These are phyloP conservation scores for Quercus phellos DNA, from an alignment of 331 rosid genomes.

Conservation along the genomic window DNA sequence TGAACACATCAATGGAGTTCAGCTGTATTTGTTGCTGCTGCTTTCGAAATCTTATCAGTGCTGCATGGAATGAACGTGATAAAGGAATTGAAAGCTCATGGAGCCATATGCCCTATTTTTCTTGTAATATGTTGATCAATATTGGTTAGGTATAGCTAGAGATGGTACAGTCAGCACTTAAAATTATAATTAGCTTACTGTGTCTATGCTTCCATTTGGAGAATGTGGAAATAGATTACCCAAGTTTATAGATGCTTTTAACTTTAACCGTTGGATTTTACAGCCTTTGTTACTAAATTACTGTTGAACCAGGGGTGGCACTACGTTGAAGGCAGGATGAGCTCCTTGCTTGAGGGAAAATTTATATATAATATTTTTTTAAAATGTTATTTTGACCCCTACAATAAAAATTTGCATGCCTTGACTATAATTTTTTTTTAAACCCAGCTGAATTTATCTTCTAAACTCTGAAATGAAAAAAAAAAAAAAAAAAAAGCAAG, in stretches of 20 bases:
- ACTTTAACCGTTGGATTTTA: neutral
- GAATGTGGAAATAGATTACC: neutral
- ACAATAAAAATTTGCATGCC: too few species aligned
- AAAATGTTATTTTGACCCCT: too few species aligned
- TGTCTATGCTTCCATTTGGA: neutral
- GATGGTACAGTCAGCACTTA: too few species aligned
- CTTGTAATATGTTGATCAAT: neutral
- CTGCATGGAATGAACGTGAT: neutral
- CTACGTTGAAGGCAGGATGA: too few species aligned
- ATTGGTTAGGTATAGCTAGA: neutral
- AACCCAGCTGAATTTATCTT: too few species aligned
- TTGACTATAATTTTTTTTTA: too few species aligned
- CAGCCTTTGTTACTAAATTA: neutral
- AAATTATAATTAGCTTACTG: neutral
- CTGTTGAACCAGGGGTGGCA: neutral
- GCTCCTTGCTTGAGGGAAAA: too few species aligned
- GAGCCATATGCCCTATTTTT: neutral
- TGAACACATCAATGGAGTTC: neutral
- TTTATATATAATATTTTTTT: too few species aligned
- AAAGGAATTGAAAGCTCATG: neutral
- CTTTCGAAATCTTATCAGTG: neutral
- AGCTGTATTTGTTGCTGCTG: neutral
- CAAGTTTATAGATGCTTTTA: neutral
- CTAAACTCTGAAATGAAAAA: too few species aligned
- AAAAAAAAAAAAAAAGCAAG: too few species aligned